Evolutionary conservation across 345 rosid species (phyloP), one percentile per base, ranked within the genome.

Genomic region (Gossypium arboreum): DNA sequence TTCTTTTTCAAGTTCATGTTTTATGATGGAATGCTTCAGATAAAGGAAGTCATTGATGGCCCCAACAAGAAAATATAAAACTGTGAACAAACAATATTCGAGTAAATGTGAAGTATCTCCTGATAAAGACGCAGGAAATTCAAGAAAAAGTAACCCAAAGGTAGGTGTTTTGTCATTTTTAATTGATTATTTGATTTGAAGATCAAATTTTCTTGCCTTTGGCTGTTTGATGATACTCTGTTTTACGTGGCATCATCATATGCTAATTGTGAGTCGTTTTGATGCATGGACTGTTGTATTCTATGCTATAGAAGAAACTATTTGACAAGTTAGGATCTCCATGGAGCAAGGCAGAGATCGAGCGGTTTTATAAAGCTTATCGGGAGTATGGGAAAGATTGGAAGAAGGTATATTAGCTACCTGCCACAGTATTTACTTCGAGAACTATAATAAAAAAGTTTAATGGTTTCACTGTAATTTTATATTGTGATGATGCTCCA

Each of bases 271-370:
- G 58, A 63, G 29, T 60, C 73, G 41, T 76, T 83, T 62, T 34
- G 16, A 29, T 79, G 16, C 77, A 59, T 59, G 70, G 72, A 78
- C 77, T 67, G 17, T 76, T 63, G 11, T 73, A 24, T 76, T 64
- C 78, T 79, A 17, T 68, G 52, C 61, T 3, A 81, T 85, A 89
- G 88, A 89, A 82, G 85, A 95, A 91, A 75, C 77, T 88, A 74
- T 75, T 96, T 73, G 94, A 90, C 71, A 92, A 88, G 86, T 80
- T 93, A 73, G 99, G 99, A 73, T 85, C 94, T 76, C 97, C 89
- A 61, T 95, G 99, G 99, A 89, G 83, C 75, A 87, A 84, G 84
- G 82, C 57, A 22, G 99, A 95, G 82, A 92, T 95, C 29, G 91
- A 88, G 78, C 88, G 86, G 64, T 93, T 95, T 85, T 95, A 95